Conservation (phyloP, 164 flowering plant species). For the Macadamia tetraphylla region DNA sequence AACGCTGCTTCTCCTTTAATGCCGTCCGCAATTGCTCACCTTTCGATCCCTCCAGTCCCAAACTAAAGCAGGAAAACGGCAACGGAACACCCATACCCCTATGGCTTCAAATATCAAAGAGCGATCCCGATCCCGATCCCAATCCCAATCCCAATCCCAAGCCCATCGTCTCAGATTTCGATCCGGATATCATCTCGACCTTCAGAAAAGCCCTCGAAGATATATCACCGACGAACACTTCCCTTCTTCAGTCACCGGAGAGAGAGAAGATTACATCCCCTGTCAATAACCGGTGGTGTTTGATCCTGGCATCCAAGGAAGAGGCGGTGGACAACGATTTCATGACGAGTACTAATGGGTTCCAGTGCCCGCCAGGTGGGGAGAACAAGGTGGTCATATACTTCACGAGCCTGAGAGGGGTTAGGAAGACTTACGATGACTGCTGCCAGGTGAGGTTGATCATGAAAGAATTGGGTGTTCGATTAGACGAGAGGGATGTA, state of each 20-base stretch:
- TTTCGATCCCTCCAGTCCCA: slow-evolving; percentile 12
- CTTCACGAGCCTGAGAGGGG: slow-evolving; percentile 83
- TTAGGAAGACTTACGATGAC: slow-evolving; percentile 89
- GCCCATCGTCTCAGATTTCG: slow-evolving; percentile 36
- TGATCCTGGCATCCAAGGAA: neutral
- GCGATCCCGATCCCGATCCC: slow-evolving; percentile 8
- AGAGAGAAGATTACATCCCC: slow-evolving; percentile 5
- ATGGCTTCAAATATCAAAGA: slow-evolving; percentile 28
- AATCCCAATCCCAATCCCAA: neutral
- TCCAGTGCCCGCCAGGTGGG: slow-evolving; percentile 13
- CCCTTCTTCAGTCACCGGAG: slow-evolving; percentile 19
- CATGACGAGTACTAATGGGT: slow-evolving; percentile 5
- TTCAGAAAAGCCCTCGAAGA: slow-evolving; percentile 53
- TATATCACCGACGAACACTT: slow-evolving; percentile 36
- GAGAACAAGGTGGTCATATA: slow-evolving; percentile 61
- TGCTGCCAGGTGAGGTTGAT: slow-evolving; percentile 65
- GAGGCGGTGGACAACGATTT: neutral
- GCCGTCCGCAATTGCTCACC: slow-evolving; percentile 8
- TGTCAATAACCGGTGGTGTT: neutral
- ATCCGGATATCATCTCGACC: slow-evolving; percentile 49
- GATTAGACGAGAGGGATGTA: slow-evolving; percentile 85
- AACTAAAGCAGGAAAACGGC: slow-evolving; percentile 3
- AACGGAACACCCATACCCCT: slow-evolving; percentile 17
- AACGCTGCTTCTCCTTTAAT: slow-evolving; percentile 56
- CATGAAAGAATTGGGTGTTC: slow-evolving; percentile 51